A percentile compares a stretch with the other conserved stretches of the same genome.
phyloP scores from a whole-genome alignment of 108 stramenopile species.

The Stephanodiscus minutulus region DNA sequence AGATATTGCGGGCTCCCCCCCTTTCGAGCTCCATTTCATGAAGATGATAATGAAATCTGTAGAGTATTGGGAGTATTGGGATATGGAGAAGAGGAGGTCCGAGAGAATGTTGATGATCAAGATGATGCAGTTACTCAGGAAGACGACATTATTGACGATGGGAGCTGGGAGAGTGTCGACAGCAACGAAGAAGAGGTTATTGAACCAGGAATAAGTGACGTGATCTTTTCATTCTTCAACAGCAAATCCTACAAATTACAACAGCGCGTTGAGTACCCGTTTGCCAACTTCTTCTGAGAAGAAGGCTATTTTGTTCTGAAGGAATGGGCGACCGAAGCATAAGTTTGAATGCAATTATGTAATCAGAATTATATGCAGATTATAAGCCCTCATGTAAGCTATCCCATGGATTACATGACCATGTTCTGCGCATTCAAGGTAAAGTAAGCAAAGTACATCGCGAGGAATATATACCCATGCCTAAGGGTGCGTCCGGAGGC shows the following conservation, averaged over 20 bases:
- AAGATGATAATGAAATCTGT: constrained; percentile 37
- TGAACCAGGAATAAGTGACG: constrained; percentile 7
- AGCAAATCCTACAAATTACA: constrained; percentile 36
- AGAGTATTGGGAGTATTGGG: constrained; percentile 43
- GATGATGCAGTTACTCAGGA: constrained; percentile 18
- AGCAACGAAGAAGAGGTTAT: constrained; percentile 39
- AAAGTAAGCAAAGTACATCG: too few relatives aligned
- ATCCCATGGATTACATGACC: too few relatives aligned
- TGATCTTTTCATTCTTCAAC: constrained; percentile 37
- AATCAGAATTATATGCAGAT: too few relatives aligned
- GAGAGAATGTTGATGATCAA: constrained; percentile 6
- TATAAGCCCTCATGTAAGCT: too few relatives aligned
- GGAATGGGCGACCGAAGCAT: too few relatives aligned
- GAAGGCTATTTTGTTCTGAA: not conserved
- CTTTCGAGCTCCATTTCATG: constrained; percentile 28
- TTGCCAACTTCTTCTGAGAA: constrained; percentile 13
- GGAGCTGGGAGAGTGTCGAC: constrained; percentile 62
- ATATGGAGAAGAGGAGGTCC: not conserved
- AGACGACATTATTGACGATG: constrained; percentile 41
- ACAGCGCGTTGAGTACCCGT: constrained; percentile 15
- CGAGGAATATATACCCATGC: too few relatives aligned
- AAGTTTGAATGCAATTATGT: too few relatives aligned
- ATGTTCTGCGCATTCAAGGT: too few relatives aligned
- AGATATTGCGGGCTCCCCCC: constrained; percentile 48
- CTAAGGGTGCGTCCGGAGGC: too few relatives aligned